A percentile compares a stretch with the other conserved stretches of the same genome.
phyloP scores from a whole-genome alignment of 352 stramenopile species.

The Phytopythium mirpurense region DNA sequence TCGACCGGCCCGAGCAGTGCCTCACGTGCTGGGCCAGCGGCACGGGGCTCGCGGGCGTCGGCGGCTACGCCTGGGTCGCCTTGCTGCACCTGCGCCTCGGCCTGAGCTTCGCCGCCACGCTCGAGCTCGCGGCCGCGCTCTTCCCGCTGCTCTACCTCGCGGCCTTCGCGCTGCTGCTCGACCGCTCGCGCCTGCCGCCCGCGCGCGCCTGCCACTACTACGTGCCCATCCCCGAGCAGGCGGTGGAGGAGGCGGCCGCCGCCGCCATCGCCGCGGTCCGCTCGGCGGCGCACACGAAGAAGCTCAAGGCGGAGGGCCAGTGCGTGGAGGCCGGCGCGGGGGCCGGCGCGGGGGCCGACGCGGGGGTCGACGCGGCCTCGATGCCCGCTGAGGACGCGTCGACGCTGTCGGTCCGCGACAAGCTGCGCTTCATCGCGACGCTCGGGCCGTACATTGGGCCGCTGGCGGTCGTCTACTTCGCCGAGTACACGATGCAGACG shows the following conservation, averaged over 20 bases:
- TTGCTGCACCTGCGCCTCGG: slow-evolving; percentile 61
- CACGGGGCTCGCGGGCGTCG: slow-evolving; percentile 90
- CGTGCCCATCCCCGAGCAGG: slow-evolving; percentile 28
- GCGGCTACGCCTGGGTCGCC: slow-evolving; percentile 88
- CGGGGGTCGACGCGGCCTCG: background rate
- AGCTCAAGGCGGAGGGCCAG: slow-evolving; percentile 16
- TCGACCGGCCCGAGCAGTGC: slow-evolving; percentile 56
- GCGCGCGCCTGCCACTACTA: slow-evolving; percentile 31
- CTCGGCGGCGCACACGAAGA: slow-evolving; percentile 13
- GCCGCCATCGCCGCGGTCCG: slow-evolving; percentile 6
- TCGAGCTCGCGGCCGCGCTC: slow-evolving; percentile 40
- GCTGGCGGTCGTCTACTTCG: slow-evolving; percentile 90
- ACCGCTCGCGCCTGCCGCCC: slow-evolving; percentile 39
- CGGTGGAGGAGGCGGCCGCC: slow-evolving; percentile 9
- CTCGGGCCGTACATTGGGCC: slow-evolving; percentile 90
- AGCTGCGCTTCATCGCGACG: slow-evolving; percentile 68
- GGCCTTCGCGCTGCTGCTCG: slow-evolving; percentile 59
- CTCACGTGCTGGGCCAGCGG: slow-evolving; percentile 92
- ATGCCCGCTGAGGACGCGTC: slow-evolving; percentile 19
- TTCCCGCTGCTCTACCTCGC: slow-evolving; percentile 65
- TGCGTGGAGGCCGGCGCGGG: too few relatives aligned
- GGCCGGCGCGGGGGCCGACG: too few relatives aligned
- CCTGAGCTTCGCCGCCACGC: slow-evolving; percentile 58
- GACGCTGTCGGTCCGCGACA: slow-evolving; percentile 43
- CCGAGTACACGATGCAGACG: slow-evolving; percentile 93